Conservation (phyloP, 1,284 basidiomycete species). For the Vanrija sp. region DNA sequence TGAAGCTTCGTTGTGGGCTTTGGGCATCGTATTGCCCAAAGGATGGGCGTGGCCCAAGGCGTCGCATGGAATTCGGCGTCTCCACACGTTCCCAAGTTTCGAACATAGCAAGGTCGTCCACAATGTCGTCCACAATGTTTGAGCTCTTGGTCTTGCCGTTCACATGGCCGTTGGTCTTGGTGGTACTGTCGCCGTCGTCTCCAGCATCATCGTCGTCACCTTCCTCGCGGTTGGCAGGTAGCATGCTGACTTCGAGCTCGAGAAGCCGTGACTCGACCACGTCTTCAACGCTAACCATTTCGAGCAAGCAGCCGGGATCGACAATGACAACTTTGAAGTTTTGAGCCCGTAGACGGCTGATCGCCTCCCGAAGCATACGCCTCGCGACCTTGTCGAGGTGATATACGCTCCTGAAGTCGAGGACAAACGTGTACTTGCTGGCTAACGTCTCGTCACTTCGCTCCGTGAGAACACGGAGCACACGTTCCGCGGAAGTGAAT, state of each 20-base stretch:
- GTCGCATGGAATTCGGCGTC: too few relatives aligned
- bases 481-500: slow-evolving; percentile 15
- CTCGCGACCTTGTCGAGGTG: slow-evolving; percentile 9
- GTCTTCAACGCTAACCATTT: too few relatives aligned
- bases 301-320: slow-evolving; percentile 3
- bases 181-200: too few relatives aligned
- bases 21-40: too few relatives aligned
- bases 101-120: slow-evolving; percentile 7
- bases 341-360: slow-evolving; percentile 5
- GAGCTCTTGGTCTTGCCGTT: too few relatives aligned
- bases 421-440: slow-evolving; percentile 4
- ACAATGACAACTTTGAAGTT: slow-evolving; percentile 5
- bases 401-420: slow-evolving; percentile 15
- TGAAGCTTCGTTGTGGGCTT: too few relatives aligned
- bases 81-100: slow-evolving; percentile 1
- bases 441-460: background rate
- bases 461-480: slow-evolving; percentile 9
- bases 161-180: too few relatives aligned
- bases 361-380: slow-evolving; percentile 12
- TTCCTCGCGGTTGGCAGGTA: too few relatives aligned
- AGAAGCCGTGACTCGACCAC: too few relatives aligned
- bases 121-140: background rate
- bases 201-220: too few relatives aligned
- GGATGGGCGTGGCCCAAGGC: too few relatives aligned
- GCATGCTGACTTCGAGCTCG: too few relatives aligned